A percentile compares a stretch with the other conserved stretches of the same genome.
Evolutionary conservation across 371 early-diverging fungal genomes (phyloP).

Genomic region (Dichotomocladium elegans): DNA sequence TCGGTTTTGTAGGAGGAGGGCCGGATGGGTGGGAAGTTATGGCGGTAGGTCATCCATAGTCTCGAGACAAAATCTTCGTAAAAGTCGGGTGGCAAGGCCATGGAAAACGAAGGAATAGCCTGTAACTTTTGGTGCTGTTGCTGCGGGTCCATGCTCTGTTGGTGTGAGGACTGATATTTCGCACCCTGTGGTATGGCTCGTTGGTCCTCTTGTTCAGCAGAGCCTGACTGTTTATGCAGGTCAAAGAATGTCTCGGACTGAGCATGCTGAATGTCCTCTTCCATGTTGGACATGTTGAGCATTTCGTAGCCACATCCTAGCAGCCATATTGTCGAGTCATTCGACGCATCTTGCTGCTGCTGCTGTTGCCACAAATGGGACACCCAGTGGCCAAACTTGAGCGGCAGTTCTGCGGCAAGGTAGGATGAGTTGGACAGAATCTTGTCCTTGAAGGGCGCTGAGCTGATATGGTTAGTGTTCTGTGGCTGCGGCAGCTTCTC

Average conservation of each 20-base stretch:
- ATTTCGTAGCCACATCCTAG: constrained; percentile 26
- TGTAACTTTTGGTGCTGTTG: not conserved
- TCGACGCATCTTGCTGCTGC: constrained; percentile 1
- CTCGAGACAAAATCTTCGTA: constrained; percentile 71
- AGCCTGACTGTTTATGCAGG: too few species aligned
- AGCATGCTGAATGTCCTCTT: constrained; percentile 32
- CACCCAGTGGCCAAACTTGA: constrained; percentile 48
- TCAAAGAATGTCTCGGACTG: constrained; percentile 33
- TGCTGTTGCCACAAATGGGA: constrained; percentile 37
- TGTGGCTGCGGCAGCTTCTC: constrained; percentile 43
- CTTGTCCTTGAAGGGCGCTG: constrained; percentile 43
- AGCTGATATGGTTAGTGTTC: constrained; percentile 41
- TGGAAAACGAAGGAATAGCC: constrained; percentile 11
- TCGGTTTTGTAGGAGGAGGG: constrained; percentile 82
- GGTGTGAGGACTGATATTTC: too few species aligned
- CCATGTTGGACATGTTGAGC: constrained; percentile 18
- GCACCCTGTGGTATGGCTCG: not conserved
- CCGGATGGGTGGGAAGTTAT: constrained; percentile 78
- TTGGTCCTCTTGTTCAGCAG: not conserved
- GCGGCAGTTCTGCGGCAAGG: constrained; percentile 49
- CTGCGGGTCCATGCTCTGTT: not conserved
- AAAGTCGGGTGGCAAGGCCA: constrained; percentile 50
- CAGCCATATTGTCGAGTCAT: constrained; percentile 28
- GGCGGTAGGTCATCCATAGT: constrained; percentile 93
- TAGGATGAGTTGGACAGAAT: constrained; percentile 46